Base-by-base conservation (phyloP, 345 rosid species). In the Citrus maxima region DNA sequence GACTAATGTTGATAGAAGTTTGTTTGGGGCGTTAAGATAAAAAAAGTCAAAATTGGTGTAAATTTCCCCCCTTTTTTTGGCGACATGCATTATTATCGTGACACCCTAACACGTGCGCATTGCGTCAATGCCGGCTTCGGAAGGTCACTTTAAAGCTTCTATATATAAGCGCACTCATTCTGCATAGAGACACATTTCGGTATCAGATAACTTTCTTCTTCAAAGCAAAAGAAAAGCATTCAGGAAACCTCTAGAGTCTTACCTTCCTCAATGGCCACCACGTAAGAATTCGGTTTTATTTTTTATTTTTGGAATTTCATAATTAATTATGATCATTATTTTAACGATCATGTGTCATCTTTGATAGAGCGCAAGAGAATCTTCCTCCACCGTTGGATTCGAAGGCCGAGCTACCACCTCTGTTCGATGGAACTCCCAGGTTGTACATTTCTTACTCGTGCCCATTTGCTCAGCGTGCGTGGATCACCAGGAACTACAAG, bases 401-500 rank as follows among this genome's bases (percentile, higher is more conserved):
- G 70, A 73, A 83, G 13, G 86, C 96, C 4, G 93, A 85, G 55
- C 93, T 83, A 71, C 97, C 95, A 55, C 88, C 90, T 34, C 84
- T 92, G 38, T 91, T 92, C 75, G 99, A 89, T 32, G 97, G 97
- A 75, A 89, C 95, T 66, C 88, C 87, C 4, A 93, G 89, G 98
- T 91, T 79, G 62, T 62, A 25, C 30, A 62, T 34, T 5, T 3
- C 72, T 70, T 87, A 89, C 67, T 2, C 74, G 10, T 92, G 99
- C 80, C 99, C 99, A 32, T 95, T 6, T 80, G 94, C 96, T 10
- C 98, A 92, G 80, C 93, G 99, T 40, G 98, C 83, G 72, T 93
- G 99, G 99, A 93, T 95, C 91, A 90, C 97, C 77, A 88, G 99
- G 80, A 92, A 95, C 81, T 77, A 81, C 76, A 93, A 93, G 98